Evolutionary conservation across 345 rosid species (phyloP), one percentile per base, ranked within the genome.

Genomic region (Turritis glabra): DNA sequence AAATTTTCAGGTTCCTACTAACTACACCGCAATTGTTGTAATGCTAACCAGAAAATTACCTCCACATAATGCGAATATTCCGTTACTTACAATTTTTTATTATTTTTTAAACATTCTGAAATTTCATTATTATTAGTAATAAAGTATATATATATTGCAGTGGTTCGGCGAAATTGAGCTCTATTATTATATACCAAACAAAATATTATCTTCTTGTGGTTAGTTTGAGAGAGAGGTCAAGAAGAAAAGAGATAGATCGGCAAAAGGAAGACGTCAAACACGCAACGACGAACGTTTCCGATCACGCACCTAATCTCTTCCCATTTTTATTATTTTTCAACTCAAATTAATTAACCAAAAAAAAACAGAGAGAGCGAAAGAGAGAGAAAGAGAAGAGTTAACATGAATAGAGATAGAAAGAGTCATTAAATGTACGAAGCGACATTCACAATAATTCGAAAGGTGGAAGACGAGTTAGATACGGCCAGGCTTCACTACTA

Each of bases 181-280:
- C 32, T 30, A 54, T 41, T 53, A 64, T 40, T 48, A 50, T 17
- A 61, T 17, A 75, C 37, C 73, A 61, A 67, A 12, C 43, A 21
- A 59, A 59, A 67, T 5, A 17, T 67, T 60, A 75, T 75, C 79
- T 51, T 61, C 15, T 69, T 52, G 29, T 61, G 40, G 64, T 22
- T 51, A 43, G 15, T 10, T 21, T 8, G 58, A 61, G 14, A 30
- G 63, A 14, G 61, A 32, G 40, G 26, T 44, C 67, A 19, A 67
- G 77, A 38, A 70, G 61, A 65, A 74, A 38, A 56, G 69, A 78
- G 80, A 27, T 80, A 80, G 85, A 52, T 66, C 41, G 19, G 73
- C 21, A 64, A 25, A 23, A n/a, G 48, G 78, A 85, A 87, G 69
- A 84, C 37, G 97, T 87, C 85, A 92, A 90, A 88, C 86, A 84